phyloP scores from a whole-genome alignment of 495 filamentous ascomycete genomes.

The Articulospora tetracladia region DNA sequence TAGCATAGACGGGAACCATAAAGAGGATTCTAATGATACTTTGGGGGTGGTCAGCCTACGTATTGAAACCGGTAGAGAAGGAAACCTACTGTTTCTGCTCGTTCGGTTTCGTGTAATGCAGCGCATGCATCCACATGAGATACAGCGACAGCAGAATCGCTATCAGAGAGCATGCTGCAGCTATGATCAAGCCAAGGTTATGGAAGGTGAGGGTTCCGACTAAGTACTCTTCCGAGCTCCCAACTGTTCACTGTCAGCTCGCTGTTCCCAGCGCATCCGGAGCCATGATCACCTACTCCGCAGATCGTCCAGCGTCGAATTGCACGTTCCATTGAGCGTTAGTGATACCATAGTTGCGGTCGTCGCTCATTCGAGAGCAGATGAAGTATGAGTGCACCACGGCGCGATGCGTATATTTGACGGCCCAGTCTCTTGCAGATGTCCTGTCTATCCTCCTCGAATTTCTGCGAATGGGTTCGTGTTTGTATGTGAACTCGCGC shows the following conservation, averaged over 20 bases:
- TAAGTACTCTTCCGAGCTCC: slow-evolving; percentile 32
- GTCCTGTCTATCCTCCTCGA: background rate
- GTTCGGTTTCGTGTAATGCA: slow-evolving; percentile 75
- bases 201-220: slow-evolving; percentile 52
- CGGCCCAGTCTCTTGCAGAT: background rate
- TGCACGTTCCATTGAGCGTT: slow-evolving; percentile 37
- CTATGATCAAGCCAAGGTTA: slow-evolving; percentile 47
- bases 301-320: slow-evolving; percentile 52
- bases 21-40: slow-evolving; percentile 85
- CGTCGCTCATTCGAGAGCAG: background rate
- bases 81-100: slow-evolving; percentile 70
- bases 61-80: slow-evolving; percentile 29
- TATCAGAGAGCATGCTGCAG: slow-evolving; percentile 50
- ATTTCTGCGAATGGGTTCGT: background rate
- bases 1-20: slow-evolving; percentile 84
- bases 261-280: background rate
- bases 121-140: slow-evolving; percentile 73
- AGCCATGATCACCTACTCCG: slow-evolving; percentile 38
- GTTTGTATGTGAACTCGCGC: background rate
- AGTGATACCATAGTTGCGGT: background rate
- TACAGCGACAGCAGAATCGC: slow-evolving; percentile 52
- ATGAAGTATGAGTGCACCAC: background rate
- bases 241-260: slow-evolving; percentile 20
- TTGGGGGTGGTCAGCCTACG: slow-evolving; percentile 6
- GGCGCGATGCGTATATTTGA: background rate